Conservation (phyloP, 163 green algal species). For the Prototheca stagnorum region DNA sequence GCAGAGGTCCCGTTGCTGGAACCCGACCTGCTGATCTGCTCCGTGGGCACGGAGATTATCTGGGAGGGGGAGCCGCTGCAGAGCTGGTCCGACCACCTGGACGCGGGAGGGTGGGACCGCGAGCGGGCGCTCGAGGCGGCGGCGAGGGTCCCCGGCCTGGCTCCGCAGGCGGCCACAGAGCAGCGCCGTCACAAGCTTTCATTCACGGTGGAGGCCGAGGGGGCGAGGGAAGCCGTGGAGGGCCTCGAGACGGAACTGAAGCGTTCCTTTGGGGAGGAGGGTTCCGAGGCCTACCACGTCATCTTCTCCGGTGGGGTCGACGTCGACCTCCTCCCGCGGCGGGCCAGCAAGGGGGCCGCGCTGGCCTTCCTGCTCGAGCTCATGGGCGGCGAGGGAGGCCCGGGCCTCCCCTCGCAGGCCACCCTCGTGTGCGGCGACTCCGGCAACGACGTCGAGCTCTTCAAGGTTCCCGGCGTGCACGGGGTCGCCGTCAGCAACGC, state of each 20-base stretch:
- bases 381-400: constrained; percentile 15
- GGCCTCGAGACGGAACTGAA: constrained; percentile 18
- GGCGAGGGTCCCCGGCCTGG: constrained; percentile 23
- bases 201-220: constrained; percentile 41
- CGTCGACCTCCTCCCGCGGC: constrained; percentile 66
- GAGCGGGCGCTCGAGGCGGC: constrained; percentile 7
- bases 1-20: constrained; percentile 51
- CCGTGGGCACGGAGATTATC: constrained; percentile 86
- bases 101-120: constrained; percentile 73
- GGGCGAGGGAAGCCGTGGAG: constrained; percentile 6
- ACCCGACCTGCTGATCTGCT: constrained; percentile 82
- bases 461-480: constrained; percentile 52
- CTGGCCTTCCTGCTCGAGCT: constrained; percentile 53
- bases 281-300: constrained; percentile 56
- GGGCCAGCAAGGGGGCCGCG: constrained; percentile 51
- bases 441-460: constrained; percentile 89
- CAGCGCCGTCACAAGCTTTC: constrained; percentile 86
- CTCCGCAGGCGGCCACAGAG: constrained; percentile 51
- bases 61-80: constrained; percentile 39
- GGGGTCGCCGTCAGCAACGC: constrained; percentile 71
- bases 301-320: constrained; percentile 73
- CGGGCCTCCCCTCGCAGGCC: constrained; percentile 12
- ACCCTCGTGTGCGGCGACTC: constrained; percentile 65
- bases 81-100: constrained; percentile 51
- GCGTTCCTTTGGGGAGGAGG: constrained; percentile 2